Percentiles rank a stretch among this genome's conserved stretches.
Evolutionary conservation across 306 rosid genomes (phyloP).

Genomic region (Vigna radiata): DNA sequence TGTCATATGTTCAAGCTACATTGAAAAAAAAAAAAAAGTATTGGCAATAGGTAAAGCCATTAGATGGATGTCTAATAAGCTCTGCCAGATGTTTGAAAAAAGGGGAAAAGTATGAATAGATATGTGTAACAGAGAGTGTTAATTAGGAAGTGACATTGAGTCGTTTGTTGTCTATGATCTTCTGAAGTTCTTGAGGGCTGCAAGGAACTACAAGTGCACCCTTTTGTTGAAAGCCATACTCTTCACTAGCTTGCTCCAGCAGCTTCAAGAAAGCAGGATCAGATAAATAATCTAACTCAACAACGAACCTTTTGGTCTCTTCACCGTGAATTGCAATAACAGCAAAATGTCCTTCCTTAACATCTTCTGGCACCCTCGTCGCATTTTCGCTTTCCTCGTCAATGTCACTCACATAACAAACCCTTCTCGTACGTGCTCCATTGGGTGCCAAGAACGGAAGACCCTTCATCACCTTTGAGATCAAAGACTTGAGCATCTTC

Average conservation of each 20-base stretch:
- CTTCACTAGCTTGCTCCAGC: constrained; percentile 66
- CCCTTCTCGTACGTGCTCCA: constrained; percentile 34
- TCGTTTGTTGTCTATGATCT: constrained; percentile 53
- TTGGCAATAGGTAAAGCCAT: constrained; percentile 8
- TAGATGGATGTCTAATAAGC: background rate
- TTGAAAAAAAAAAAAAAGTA: background rate
- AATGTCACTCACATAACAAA: constrained; percentile 1
- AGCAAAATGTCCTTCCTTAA: constrained; percentile 65
- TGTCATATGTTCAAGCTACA: constrained; percentile 17
- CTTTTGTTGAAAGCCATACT: constrained; percentile 69
- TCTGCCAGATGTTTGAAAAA: background rate
- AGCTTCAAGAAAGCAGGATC: constrained; percentile 66
- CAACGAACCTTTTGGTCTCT: constrained; percentile 63
- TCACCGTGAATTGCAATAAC: constrained; percentile 73
- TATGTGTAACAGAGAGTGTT: background rate
- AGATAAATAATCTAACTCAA: constrained; percentile 60
- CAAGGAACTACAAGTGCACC: constrained; percentile 79
- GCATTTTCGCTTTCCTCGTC: constrained; percentile 34
- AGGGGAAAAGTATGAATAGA: background rate
- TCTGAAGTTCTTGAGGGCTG: constrained; percentile 60
- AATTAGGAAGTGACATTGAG: background rate
- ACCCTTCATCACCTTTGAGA: constrained; percentile 52
- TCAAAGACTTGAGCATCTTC: constrained; percentile 51
- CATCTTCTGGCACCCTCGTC: constrained; percentile 52
- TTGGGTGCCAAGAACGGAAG: constrained; percentile 39